A percentile compares a stretch with the other conserved stretches of the same genome.
These are phyloP conservation scores for Thinopyrum elongatum DNA, from an alignment of 176 grass and related monocot species.

Conservation along the genomic window DNA sequence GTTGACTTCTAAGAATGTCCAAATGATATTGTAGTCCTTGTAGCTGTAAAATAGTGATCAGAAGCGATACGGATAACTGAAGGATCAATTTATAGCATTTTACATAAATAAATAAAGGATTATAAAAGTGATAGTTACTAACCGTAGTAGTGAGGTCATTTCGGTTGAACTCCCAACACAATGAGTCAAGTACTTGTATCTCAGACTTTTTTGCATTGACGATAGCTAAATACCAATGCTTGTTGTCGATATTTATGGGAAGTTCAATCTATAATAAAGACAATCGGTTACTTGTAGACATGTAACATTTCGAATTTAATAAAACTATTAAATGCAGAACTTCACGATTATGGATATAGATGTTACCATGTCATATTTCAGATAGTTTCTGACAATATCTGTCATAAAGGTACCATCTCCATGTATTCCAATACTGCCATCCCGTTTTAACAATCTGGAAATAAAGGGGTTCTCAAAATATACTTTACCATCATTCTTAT, in stretches of 20 bases:
- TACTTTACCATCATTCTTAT: neutral
- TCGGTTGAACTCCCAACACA: neutral
- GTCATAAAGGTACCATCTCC: neutral
- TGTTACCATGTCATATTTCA: neutral
- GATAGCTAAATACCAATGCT: neutral
- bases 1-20: neutral
- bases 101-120: neutral
- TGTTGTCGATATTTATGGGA: neutral
- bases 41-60: neutral
- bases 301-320: neutral
- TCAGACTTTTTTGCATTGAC: neutral
- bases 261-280: neutral
- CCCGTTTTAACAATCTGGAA: neutral
- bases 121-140: neutral
- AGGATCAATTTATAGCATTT: neutral
- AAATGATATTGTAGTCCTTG: conserved; percentile 8
- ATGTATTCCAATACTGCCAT: neutral
- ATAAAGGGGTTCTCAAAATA: conserved; percentile 12
- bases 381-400: neutral
- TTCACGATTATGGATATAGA: neutral
- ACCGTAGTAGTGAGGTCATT: neutral
- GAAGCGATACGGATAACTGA: neutral
- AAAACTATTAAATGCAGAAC: neutral
- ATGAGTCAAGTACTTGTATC: neutral
- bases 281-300: neutral